Evolutionary conservation across 2,329 filamentous ascomycete species (phyloP).

Genomic region (Cordyceps pruinosa): DNA sequence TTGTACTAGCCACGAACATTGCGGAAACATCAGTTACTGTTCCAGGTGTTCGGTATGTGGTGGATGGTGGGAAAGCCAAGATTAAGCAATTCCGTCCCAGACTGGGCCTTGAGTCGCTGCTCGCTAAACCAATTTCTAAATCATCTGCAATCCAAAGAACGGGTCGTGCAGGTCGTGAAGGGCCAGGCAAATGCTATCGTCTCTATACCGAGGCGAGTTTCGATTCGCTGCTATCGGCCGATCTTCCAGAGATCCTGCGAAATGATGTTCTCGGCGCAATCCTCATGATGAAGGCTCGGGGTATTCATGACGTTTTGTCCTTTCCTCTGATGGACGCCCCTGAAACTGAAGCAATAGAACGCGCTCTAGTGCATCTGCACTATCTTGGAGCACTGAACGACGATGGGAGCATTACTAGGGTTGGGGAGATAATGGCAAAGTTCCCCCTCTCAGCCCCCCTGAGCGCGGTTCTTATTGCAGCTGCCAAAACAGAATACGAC

Average conservation of each 20-base stretch:
- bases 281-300: constrained; percentile 87
- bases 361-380: constrained; percentile 73
- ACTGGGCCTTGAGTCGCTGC: constrained; percentile 81
- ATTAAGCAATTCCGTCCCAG: constrained; percentile 82
- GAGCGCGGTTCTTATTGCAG: constrained; percentile 75
- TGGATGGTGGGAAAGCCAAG: constrained; percentile 92
- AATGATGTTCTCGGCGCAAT: constrained; percentile 83
- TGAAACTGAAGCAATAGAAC: constrained; percentile 68
- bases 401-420: constrained; percentile 63
- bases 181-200: constrained; percentile 79
- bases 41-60: constrained; percentile 81
- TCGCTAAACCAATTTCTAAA: constrained; percentile 85
- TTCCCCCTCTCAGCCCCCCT: constrained; percentile 78
- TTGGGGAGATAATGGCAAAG: constrained; percentile 70
- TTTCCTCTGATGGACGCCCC: constrained; percentile 86
- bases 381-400: constrained; percentile 70
- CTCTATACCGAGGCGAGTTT: constrained; percentile 81
- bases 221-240: constrained; percentile 60
- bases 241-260: constrained; percentile 81
- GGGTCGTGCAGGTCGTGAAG: constrained; percentile 89
- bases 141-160: constrained; percentile 88
- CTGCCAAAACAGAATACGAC: constrained; percentile 60
- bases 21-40: constrained; percentile 98
- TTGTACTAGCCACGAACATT: constrained; percentile 92
- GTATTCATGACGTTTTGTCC: constrained; percentile 69